Percentiles rank a stretch among this genome's conserved stretches.
Evolutionary conservation across 306 rosid species (phyloP).

Genomic region (Lupinus albus): DNA sequence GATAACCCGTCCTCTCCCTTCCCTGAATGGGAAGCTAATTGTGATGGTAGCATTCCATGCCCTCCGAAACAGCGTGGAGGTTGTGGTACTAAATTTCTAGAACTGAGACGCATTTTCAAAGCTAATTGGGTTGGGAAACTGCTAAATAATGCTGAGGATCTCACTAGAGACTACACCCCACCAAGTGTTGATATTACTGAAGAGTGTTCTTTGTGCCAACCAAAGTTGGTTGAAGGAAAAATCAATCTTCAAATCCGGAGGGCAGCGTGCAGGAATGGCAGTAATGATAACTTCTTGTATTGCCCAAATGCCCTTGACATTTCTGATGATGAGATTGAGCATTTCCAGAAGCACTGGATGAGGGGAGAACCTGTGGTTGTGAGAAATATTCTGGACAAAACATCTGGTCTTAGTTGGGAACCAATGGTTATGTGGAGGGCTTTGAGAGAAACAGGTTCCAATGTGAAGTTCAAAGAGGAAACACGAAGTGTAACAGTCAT

Average conservation of each 20-base stretch:
- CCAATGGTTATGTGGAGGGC: conserved; percentile 60
- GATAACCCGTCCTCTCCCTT: conserved; percentile 34
- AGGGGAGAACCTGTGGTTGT: conserved; percentile 53
- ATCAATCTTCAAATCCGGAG: conserved; percentile 36
- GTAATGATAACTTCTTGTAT: conserved; percentile 45
- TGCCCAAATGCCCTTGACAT: conserved; percentile 42
- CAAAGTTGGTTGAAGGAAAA: conserved; percentile 39
- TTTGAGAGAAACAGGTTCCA: conserved; percentile 51
- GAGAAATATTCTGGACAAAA: conserved; percentile 48
- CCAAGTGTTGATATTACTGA: conserved; percentile 28
- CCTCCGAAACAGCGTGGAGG: conserved; percentile 48
- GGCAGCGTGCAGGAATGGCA: conserved; percentile 44
- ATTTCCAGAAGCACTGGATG: conserved; percentile 53
- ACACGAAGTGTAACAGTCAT: conserved; percentile 47
- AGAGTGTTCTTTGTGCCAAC: conserved; percentile 41
- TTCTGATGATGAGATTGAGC: conserved; percentile 48
- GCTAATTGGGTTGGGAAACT: conserved; percentile 45
- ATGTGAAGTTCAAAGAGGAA: conserved; percentile 44
- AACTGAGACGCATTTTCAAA: conserved; percentile 45
- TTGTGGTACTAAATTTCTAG: conserved; percentile 43
- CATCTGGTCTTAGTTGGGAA: conserved; percentile 55
- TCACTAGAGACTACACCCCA: conserved; percentile 39
- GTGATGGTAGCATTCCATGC: conserved; percentile 46
- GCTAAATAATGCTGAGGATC: conserved; percentile 49
- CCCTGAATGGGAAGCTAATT: conserved; percentile 48